These are phyloP conservation scores for Fraxinus pennsylvanica DNA, from an alignment of 257 asterid genomes.

Conservation along the genomic window DNA sequence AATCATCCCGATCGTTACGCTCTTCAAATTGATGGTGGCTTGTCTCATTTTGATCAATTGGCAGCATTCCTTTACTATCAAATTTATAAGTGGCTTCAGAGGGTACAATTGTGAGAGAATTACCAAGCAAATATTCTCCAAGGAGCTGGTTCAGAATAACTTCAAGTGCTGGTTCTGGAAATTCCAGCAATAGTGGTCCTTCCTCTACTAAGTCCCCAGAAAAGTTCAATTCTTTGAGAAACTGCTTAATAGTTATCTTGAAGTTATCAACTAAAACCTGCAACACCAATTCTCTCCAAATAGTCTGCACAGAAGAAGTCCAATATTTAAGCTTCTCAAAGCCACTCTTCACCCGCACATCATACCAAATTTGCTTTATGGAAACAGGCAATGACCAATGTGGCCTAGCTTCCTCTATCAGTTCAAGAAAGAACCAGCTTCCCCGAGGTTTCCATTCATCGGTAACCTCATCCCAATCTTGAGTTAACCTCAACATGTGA, in stretches of 20 bases:
- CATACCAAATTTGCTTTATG: constrained; percentile 89
- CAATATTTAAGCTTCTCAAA: constrained; percentile 57
- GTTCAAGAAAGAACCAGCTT: constrained; percentile 66
- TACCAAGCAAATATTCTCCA: constrained; percentile 28
- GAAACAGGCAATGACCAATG: constrained; percentile 61
- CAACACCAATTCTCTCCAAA: constrained; percentile 56
- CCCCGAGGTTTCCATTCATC: constrained; percentile 71
- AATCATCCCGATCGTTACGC: constrained; percentile 10
- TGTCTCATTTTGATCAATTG: constrained; percentile 21
- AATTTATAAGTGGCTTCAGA: constrained; percentile 33
- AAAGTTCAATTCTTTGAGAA: constrained; percentile 41
- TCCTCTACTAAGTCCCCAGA: constrained; percentile 33
- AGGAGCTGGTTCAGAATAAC: constrained; percentile 30
- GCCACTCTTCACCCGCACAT: constrained; percentile 49
- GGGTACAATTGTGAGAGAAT: constrained; percentile 39
- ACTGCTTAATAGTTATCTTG: constrained; percentile 40
- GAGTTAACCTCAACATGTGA: constrained; percentile 50
- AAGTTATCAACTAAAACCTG: constrained; percentile 52
- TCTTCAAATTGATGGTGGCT: constrained; percentile 25
- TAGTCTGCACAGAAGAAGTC: constrained; percentile 42
- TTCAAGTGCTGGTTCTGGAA: constrained; percentile 29
- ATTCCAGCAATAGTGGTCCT: constrained; percentile 33
- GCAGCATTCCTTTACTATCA: constrained; percentile 25
- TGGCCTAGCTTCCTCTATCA: constrained; percentile 57
- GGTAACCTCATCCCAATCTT: constrained; percentile 79